Evolutionary conservation across 192 early-diverging fungal species (phyloP).

Genomic region (Tieghemiomyces parasiticus): DNA sequence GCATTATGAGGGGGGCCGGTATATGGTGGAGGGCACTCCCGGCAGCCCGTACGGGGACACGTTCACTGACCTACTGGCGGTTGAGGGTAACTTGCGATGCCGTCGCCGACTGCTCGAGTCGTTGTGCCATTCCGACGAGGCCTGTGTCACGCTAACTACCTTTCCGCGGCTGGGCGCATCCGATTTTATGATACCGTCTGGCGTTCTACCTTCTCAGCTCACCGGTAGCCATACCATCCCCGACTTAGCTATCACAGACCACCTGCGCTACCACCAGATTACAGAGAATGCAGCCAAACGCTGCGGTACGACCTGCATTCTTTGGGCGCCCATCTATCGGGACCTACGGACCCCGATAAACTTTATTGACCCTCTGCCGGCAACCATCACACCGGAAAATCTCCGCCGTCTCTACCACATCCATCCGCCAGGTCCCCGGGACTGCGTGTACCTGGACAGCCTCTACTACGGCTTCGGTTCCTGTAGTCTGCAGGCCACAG

Average conservation of each 20-base stretch:
- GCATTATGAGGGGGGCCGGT: conserved; percentile 74
- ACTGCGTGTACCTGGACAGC: conserved; percentile 75
- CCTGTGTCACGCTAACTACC: conserved; percentile 23
- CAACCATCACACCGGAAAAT: conserved; percentile 4
- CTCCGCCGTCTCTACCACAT: neutral
- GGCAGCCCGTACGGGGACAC: conserved; percentile 60
- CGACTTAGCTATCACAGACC: conserved; percentile 34
- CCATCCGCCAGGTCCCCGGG: neutral
- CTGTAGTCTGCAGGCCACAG: conserved; percentile 76
- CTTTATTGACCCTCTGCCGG: conserved; percentile 27
- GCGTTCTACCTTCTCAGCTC: neutral
- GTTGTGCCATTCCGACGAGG: neutral
- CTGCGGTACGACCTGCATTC: conserved; percentile 32
- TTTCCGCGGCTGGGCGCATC: conserved; percentile 34
- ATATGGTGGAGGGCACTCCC: conserved; percentile 80
- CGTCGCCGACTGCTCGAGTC: conserved; percentile 12
- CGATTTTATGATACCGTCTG: neutral
- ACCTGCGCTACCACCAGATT: conserved; percentile 37
- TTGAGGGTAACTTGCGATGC: conserved; percentile 60
- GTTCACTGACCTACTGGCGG: conserved; percentile 47
- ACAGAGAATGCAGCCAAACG: conserved; percentile 34
- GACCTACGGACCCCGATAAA: conserved; percentile 37
- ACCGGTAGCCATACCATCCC: conserved; percentile 20
- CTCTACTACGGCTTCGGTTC: conserved; percentile 87
- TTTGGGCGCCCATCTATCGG: conserved; percentile 39